Evolutionary conservation across 2,329 filamentous ascomycete species (phyloP).

Genomic region (Xylaria digitata): DNA sequence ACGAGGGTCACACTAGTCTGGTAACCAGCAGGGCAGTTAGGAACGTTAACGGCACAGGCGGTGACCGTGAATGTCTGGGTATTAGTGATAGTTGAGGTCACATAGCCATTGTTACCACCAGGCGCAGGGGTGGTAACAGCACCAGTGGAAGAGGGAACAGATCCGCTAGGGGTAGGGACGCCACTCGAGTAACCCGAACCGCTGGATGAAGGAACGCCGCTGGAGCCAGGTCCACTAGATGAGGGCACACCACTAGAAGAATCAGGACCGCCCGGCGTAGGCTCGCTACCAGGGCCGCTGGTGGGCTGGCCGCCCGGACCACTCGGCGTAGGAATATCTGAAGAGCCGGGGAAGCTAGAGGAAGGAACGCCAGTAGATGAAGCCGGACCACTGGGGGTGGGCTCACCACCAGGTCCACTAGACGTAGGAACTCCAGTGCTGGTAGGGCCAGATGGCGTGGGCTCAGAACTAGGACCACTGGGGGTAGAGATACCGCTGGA

Average conservation of each 20-base stretch:
- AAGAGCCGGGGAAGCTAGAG: constrained; percentile 7
- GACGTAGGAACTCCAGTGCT: background rate
- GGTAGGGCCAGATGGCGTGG: background rate
- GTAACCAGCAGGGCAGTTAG: constrained; percentile 56
- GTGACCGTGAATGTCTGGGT: constrained; percentile 51
- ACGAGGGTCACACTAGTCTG: constrained; percentile 51
- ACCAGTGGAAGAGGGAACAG: constrained; percentile 24
- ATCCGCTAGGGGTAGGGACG: constrained; percentile 23
- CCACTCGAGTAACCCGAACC: constrained; percentile 14
- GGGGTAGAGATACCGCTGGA: constrained; percentile 3
- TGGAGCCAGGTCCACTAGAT: background rate
- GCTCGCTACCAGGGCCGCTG: constrained; percentile 15
- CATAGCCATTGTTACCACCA: constrained; percentile 12
- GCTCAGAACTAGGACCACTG: constrained; percentile 3
- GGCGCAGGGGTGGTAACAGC: constrained; percentile 24
- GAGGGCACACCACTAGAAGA: too few species aligned
- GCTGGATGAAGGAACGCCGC: constrained; percentile 16
- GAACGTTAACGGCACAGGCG: constrained; percentile 52
- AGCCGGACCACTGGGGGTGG: constrained; percentile 1
- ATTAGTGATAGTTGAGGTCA: constrained; percentile 41
- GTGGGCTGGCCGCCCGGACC: constrained; percentile 24
- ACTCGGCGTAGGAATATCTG: constrained; percentile 22
- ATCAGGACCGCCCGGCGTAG: too few species aligned
- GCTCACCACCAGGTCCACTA: constrained; percentile 5
- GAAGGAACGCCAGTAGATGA: constrained; percentile 20